Evolutionary conservation across 208 protist genomes (phyloP).

Genomic region (Acanthamoeba quina): DNA sequence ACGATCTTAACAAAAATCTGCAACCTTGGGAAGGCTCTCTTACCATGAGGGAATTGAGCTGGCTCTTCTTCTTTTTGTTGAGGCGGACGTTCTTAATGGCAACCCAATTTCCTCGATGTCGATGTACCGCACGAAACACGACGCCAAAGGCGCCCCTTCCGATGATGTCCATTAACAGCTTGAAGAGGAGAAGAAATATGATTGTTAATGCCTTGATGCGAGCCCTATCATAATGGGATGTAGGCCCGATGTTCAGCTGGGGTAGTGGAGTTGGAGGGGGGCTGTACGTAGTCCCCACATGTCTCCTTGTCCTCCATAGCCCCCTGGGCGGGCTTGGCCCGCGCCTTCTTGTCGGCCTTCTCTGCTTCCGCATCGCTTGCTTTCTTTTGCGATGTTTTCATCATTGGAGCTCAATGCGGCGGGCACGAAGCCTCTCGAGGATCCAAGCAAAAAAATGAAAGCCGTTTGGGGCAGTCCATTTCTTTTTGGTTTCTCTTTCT

Average conservation of each 20-base stretch:
- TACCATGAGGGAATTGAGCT: constrained; percentile 79
- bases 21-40: background rate
- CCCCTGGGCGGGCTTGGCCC: constrained; percentile 54
- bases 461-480: background rate
- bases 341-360: constrained; percentile 65
- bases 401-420: background rate
- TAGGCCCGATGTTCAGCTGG: background rate
- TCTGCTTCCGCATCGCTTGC: background rate
- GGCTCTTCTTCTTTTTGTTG: constrained; percentile 79
- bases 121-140: constrained; percentile 66
- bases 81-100: constrained; percentile 88
- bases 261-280: background rate
- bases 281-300: constrained; percentile 59
- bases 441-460: background rate
- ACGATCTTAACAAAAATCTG: background rate
- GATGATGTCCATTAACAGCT: constrained; percentile 71
- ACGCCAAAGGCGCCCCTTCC: constrained; percentile 72
- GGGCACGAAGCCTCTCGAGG: background rate
- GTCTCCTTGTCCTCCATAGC: constrained; percentile 77
- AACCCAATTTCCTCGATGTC: constrained; percentile 83
- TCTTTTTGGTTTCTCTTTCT: background rate
- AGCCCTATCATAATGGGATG: background rate
- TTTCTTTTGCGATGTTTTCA: constrained; percentile 46
- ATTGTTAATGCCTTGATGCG: background rate
- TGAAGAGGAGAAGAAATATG: background rate